phyloP scores from a whole-genome alignment of 257 asterid genomes.

The Hygrophila difformis region DNA sequence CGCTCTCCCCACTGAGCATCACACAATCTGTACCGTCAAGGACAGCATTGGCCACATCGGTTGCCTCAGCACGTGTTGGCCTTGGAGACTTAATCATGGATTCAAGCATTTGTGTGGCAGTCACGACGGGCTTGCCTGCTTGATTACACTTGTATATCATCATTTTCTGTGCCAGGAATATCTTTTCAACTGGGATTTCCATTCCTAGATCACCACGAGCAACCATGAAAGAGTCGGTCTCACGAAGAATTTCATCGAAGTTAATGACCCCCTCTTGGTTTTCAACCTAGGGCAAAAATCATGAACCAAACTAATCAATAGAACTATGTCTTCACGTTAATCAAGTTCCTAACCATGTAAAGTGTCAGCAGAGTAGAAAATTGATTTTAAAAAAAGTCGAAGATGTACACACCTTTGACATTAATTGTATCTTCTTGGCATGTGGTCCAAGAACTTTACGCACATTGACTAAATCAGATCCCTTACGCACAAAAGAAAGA shows the following conservation, averaged over 20 bases:
- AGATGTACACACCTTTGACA: conserved; percentile 30
- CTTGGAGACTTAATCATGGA: conserved; percentile 92
- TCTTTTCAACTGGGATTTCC: conserved; percentile 90
- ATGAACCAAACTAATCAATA: not conserved
- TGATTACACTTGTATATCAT: conserved; percentile 88
- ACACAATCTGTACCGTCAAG: conserved; percentile 88
- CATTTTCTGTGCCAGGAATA: conserved; percentile 86
- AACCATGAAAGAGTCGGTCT: conserved; percentile 85
- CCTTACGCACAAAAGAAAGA: conserved; percentile 43
- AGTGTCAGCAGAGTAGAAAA: too few relatives aligned
- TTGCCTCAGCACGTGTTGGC: conserved; percentile 94
- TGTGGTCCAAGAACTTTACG: conserved; percentile 40
- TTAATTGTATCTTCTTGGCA: conserved; percentile 36
- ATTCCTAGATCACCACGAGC: conserved; percentile 93
- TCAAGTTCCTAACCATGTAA: too few relatives aligned
- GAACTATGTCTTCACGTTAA: too few relatives aligned
- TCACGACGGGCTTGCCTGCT: conserved; percentile 79
- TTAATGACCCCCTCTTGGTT: conserved; percentile 78
- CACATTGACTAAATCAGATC: conserved; percentile 39
- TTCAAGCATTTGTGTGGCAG: conserved; percentile 94
- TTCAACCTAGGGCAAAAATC: conserved; percentile 50
- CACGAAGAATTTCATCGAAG: conserved; percentile 81
- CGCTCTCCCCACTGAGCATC: conserved; percentile 88
- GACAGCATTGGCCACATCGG: conserved; percentile 88
- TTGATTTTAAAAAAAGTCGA: not conserved